A percentile compares a stretch with the other conserved stretches of the same genome.
Conservation (phyloP, 257 asterid species). For the Solanum megistacrolobum region DNA sequence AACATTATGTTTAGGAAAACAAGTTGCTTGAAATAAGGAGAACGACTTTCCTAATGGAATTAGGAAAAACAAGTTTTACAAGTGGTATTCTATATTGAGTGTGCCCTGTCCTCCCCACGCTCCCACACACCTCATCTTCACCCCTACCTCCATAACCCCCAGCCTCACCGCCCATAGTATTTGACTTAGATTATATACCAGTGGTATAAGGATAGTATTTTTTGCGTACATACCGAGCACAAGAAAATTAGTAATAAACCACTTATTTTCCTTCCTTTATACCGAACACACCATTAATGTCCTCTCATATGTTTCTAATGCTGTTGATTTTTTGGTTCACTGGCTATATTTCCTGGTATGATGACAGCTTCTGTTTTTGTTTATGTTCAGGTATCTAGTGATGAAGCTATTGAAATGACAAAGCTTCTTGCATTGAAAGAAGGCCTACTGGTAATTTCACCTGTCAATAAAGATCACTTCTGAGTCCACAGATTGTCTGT, state of each 20-base stretch:
- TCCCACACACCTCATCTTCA: not conserved
- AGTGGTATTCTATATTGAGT: not conserved
- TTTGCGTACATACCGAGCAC: not conserved
- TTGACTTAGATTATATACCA: not conserved
- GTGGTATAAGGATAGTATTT: too few species aligned
- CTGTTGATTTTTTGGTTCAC: not conserved
- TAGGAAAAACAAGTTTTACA: not conserved
- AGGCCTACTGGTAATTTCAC: slow-evolving; percentile 35
- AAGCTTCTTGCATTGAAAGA: slow-evolving; percentile 44
- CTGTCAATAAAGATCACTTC: not conserved
- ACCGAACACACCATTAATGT: not conserved
- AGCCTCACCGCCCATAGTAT: not conserved
- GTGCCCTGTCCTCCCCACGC: not conserved
- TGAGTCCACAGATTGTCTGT: not conserved
- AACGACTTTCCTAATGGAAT: not conserved
- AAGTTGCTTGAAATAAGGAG: not conserved
- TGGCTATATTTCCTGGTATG: not conserved
- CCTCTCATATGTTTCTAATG: not conserved
- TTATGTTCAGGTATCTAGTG: slow-evolving; percentile 32
- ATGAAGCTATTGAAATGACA: slow-evolving; percentile 45
- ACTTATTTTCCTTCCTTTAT: not conserved
- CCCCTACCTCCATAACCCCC: not conserved
- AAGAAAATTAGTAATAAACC: not conserved
- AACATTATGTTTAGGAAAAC: not conserved
- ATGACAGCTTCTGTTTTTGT: not conserved